Base-by-base conservation (phyloP, 495 filamentous ascomycete species). In the Tuber melanosporum region DNA sequence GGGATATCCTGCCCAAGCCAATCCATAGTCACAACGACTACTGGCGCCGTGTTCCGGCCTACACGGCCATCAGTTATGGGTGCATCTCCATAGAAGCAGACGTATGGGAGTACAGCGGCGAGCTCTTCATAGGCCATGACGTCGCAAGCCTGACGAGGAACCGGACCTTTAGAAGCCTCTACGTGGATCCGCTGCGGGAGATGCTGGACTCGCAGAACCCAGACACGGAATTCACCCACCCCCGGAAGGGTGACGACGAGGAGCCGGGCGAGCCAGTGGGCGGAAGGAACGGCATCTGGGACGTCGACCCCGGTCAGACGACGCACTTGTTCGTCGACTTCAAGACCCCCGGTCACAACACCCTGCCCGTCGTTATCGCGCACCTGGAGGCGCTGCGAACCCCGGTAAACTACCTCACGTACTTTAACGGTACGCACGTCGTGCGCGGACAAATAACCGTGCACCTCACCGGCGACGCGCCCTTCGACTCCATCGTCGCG, bases 1-100 rank as follows among this genome's bases (percentile, higher is more conserved):
- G 57, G 57, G 57, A 66, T 26, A 74, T 83, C 19, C 76, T 74
- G 3, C 81, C 81, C 0, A 47, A 72, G 3, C 81, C 81, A 12
- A 78, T 83, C 75, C 89, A 92, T 84, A 95, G 92, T 1, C 94
- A 97, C 84, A 97, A 97, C 82, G 94, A 97, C 86, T 97, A 97
- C 85, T 97, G 90, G 91, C 91, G 94, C 3, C 88, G 86, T 9
- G 87, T 94, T 3, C 94, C 94, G 0, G 86, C 92, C 4, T 92
- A 85, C 70, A 74, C 78, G 45, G 91, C 88, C n/a, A 86, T 92
- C 9, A 90, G 90, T 80, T 90, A 88, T 45, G 92, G 94, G 46
- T 91, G 89, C 81, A 88, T 89, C n/a, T 87, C 88, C 1, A 90
- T 94, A 42, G 94, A 98, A 85, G 94, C 93, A 0, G 94, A 98